Percentiles rank a stretch among this genome's conserved stretches.
These are phyloP conservation scores for Flaveria brownii DNA, from an alignment of 129 eudicot genomes.

Conservation along the genomic window DNA sequence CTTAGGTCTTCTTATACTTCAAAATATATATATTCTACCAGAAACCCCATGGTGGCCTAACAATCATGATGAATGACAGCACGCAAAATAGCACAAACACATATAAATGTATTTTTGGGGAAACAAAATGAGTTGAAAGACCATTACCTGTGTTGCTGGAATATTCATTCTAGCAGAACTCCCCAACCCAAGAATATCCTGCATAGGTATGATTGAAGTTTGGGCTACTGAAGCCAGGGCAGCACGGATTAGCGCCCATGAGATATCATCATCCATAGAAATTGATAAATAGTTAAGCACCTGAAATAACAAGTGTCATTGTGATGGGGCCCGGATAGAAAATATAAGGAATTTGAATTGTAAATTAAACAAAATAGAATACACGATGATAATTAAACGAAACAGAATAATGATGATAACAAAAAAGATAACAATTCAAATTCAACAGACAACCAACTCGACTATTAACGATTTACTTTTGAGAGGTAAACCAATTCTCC, in stretches of 20 bases:
- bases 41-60: neutral
- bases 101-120: neutral
- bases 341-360: neutral
- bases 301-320: slow-evolving; percentile 38
- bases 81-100: neutral
- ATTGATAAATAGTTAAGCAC: slow-evolving; percentile 68
- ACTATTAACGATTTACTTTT: neutral
- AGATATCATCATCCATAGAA: slow-evolving; percentile 62
- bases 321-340: neutral
- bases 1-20: neutral
- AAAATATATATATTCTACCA: neutral
- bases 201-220: slow-evolving; percentile 89
- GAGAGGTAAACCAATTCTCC: neutral
- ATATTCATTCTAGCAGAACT: slow-evolving; percentile 96
- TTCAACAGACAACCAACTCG: neutral
- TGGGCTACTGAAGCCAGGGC: slow-evolving; percentile 83
- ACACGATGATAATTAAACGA: neutral
- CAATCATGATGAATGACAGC: neutral
- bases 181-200: slow-evolving; percentile 86
- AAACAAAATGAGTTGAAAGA: neutral
- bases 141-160: slow-evolving; percentile 90
- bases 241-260: slow-evolving; percentile 79
- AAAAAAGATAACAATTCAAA: neutral
- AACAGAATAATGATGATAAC: neutral
- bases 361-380: neutral